A percentile compares a stretch with the other conserved stretches of the same genome.
These are phyloP conservation scores for Saturnispora sekii DNA, from an alignment of 805 yeast genomes.

Conservation along the genomic window DNA sequence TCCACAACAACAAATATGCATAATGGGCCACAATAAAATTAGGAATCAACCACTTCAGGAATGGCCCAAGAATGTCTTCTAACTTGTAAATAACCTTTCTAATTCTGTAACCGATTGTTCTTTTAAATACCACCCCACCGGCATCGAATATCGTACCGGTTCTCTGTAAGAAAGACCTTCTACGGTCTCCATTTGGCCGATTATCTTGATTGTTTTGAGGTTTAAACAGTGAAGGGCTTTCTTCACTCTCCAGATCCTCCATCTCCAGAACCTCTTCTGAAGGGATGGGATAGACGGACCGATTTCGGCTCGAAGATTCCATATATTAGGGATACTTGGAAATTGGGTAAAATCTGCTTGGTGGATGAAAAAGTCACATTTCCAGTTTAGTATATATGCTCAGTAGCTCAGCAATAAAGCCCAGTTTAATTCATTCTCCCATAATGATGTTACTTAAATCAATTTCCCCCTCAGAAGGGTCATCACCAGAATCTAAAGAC, in stretches of 20 bases:
- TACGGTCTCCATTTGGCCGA: neutral
- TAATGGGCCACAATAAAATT: conserved; percentile 61
- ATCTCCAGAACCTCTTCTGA: neutral
- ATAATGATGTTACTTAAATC: conserved; percentile 5
- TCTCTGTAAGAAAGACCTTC: conserved; percentile 4
- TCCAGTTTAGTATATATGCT: neutral
- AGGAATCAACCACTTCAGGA: conserved; percentile 34
- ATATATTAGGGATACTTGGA: neutral
- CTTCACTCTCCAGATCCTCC: neutral
- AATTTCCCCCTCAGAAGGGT: conserved; percentile 4
- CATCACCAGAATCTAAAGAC: neutral
- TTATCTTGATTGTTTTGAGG: neutral
- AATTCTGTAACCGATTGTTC: conserved; percentile 23
- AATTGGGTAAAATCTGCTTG: no score
- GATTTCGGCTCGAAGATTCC: neutral
- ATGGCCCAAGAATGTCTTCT: conserved; percentile 33
- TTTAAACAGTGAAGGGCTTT: neutral
- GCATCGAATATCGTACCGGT: conserved; percentile 9
- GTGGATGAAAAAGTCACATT: no score
- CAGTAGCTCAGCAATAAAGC: neutral
- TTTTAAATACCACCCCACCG: conserved; percentile 12
- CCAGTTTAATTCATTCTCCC: neutral
- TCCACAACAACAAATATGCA: conserved; percentile 51
- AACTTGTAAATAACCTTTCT: conserved; percentile 30
- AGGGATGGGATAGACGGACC: neutral